Conservation (phyloP, 441 rosid species). For the Geranium incanum region DNA sequence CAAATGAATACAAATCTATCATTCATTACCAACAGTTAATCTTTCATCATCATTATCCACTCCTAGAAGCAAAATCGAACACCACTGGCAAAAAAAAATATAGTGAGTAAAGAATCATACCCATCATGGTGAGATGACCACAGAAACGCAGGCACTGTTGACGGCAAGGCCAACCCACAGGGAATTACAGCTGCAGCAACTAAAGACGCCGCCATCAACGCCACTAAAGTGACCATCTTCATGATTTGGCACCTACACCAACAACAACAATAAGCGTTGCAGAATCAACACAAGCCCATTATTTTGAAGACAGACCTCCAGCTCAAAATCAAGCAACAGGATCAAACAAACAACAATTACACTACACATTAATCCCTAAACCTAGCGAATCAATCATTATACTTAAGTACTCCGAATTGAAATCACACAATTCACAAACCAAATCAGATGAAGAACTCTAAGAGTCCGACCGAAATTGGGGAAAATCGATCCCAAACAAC, state of each 20-base stretch:
- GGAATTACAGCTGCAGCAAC: not conserved
- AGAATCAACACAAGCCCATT: not conserved
- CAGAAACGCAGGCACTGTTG: conserved; percentile 56
- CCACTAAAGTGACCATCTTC: not conserved
- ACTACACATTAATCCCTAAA: not conserved
- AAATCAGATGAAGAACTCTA: not conserved
- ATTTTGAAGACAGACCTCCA: not conserved
- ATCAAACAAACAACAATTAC: not conserved
- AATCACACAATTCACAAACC: not conserved
- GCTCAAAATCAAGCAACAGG: not conserved
- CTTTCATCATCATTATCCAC: not conserved
- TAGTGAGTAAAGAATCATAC: conserved; percentile 24
- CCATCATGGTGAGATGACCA: conserved; percentile 61
- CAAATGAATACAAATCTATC: too few species aligned
- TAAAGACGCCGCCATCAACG: not conserved
- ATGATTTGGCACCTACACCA: not conserved
- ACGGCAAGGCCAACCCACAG: conserved; percentile 30
- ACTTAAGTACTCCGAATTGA: not conserved
- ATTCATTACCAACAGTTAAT: not conserved
- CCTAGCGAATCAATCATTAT: not conserved
- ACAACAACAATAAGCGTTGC: not conserved
- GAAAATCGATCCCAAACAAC: not conserved
- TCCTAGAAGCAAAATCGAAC: not conserved
- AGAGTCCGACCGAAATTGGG: not conserved
- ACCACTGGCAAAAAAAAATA: not conserved